A percentile compares a stretch with the other conserved stretches of the same genome.
Evolutionary conservation across 2,329 filamentous ascomycete species (phyloP).

Genomic region (Exophiala sideris): DNA sequence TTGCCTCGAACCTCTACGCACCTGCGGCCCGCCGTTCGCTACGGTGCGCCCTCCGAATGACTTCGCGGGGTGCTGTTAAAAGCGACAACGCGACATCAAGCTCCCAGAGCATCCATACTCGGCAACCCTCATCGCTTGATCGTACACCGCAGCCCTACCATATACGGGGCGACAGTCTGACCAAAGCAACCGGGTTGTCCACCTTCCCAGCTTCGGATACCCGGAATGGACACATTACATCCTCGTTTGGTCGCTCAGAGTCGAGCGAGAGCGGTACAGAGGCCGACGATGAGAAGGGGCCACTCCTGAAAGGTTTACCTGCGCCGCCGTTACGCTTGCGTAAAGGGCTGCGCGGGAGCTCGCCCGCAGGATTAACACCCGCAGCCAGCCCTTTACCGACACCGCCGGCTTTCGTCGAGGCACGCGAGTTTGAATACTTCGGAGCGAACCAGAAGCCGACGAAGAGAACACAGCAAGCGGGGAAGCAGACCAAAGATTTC

Average conservation of each 20-base stretch:
- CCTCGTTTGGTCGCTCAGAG: slow-evolving; percentile 35
- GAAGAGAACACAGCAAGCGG: slow-evolving; percentile 7
- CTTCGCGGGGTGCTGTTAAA: slow-evolving; percentile 11
- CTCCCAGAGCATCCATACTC: slow-evolving; percentile 15
- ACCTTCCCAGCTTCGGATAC: slow-evolving; percentile 6
- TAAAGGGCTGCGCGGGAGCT: slow-evolving; percentile 66
- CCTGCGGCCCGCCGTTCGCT: background rate
- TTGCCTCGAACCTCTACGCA: background rate
- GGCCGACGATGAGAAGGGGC: slow-evolving; percentile 81
- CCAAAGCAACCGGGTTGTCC: background rate
- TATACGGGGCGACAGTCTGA: slow-evolving; percentile 22
- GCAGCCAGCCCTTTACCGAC: slow-evolving; percentile 23
- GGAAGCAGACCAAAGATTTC: slow-evolving; percentile 13
- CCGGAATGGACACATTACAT: slow-evolving; percentile 7
- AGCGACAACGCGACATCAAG: slow-evolving; percentile 11
- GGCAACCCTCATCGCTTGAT: slow-evolving; percentile 19
- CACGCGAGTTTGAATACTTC: slow-evolving; percentile 17
- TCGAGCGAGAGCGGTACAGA: slow-evolving; percentile 90
- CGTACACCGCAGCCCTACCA: slow-evolving; percentile 32
- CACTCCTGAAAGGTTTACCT: slow-evolving; percentile 75
- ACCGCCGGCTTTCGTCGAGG: slow-evolving; percentile 24
- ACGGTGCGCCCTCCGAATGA: slow-evolving; percentile 15
- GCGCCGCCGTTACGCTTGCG: slow-evolving; percentile 69
- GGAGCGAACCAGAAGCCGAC: slow-evolving; percentile 7
- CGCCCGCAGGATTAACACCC: slow-evolving; percentile 26